These are phyloP conservation scores for Ceriops decandra DNA, from an alignment of 345 rosid genomes.

Conservation along the genomic window DNA sequence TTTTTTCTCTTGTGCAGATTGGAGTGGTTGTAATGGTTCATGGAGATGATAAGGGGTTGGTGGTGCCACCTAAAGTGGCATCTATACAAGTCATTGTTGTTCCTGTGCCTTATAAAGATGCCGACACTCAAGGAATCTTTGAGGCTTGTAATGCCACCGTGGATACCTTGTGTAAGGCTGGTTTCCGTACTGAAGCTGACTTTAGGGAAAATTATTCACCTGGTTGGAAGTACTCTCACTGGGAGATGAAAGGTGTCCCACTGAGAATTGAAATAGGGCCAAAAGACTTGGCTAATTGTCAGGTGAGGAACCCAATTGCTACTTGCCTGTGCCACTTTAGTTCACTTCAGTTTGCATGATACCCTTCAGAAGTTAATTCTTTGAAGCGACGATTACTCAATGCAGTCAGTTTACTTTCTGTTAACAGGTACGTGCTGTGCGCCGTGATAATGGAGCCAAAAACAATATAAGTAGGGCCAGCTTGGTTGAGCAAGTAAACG, in stretches of 20 bases:
- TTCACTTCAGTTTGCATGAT: background rate
- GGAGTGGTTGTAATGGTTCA: slow-evolving; percentile 99
- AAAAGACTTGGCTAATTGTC: slow-evolving; percentile 72
- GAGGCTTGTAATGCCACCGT: slow-evolving; percentile 84
- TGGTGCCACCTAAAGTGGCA: slow-evolving; percentile 90
- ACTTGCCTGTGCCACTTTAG: background rate
- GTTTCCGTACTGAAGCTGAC: slow-evolving; percentile 75
- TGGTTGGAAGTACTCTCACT: slow-evolving; percentile 96
- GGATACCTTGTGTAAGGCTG: slow-evolving; percentile 57
- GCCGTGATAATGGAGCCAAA: slow-evolving; percentile 76
- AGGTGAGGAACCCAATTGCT: slow-evolving; percentile 39
- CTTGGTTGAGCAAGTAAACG: slow-evolving; percentile 60
- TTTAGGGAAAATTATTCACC: slow-evolving; percentile 89
- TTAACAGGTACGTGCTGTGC: slow-evolving; percentile 75
- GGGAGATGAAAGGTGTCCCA: slow-evolving; percentile 99
- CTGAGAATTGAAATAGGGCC: slow-evolving; percentile 96
- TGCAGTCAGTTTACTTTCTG: slow-evolving; percentile 8
- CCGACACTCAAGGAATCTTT: slow-evolving; percentile 69
- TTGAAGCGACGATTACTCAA: background rate
- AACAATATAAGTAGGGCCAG: slow-evolving; percentile 51
- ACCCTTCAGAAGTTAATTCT: background rate
- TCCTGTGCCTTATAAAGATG: slow-evolving; percentile 96
- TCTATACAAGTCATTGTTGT: slow-evolving; percentile 78
- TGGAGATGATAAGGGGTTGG: slow-evolving; percentile 85
- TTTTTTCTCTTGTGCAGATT: slow-evolving; percentile 40